Conservation (phyloP, 345 rosid genomes). For the Eucalyptus curtisii region DNA sequence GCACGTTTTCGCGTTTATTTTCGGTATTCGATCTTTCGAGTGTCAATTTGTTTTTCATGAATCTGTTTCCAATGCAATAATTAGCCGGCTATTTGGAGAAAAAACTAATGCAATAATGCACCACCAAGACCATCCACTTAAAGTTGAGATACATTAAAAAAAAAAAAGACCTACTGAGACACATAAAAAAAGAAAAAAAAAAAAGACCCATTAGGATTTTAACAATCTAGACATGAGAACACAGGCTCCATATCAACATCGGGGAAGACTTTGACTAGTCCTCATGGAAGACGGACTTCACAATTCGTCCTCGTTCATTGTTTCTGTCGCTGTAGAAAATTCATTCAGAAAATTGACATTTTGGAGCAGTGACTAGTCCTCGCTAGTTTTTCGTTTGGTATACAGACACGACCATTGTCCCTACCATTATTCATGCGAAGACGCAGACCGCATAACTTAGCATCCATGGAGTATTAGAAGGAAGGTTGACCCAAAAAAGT, state of each 20-base stretch:
- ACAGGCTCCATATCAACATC: fast-evolving
- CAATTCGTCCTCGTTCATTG: neutral
- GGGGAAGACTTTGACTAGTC: neutral
- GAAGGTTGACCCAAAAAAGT: neutral
- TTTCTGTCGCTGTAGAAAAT: neutral
- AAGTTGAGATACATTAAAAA: too few relatives aligned
- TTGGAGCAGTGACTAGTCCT: fast-evolving
- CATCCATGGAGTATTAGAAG: neutral
- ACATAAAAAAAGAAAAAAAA: fast-evolving
- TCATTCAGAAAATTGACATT: neutral
- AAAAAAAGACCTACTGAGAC: too few relatives aligned
- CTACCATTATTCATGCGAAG: neutral
- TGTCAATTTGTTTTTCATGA: too few relatives aligned
- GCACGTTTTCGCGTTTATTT: too few relatives aligned
- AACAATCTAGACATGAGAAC: neutral
- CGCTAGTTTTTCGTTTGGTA: neutral
- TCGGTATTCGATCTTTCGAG: too few relatives aligned
- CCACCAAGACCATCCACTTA: too few relatives aligned
- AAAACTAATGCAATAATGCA: too few relatives aligned
- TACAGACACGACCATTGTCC: neutral
- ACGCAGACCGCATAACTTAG: neutral
- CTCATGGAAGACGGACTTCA: neutral
- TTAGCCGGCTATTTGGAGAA: too few relatives aligned
- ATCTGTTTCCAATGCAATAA: too few relatives aligned
- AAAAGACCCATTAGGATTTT: neutral